Percentiles rank a stretch among this genome's conserved stretches.
Conservation (phyloP, 805 yeast species). For the Scheffersomyces ergatensis region DNA sequence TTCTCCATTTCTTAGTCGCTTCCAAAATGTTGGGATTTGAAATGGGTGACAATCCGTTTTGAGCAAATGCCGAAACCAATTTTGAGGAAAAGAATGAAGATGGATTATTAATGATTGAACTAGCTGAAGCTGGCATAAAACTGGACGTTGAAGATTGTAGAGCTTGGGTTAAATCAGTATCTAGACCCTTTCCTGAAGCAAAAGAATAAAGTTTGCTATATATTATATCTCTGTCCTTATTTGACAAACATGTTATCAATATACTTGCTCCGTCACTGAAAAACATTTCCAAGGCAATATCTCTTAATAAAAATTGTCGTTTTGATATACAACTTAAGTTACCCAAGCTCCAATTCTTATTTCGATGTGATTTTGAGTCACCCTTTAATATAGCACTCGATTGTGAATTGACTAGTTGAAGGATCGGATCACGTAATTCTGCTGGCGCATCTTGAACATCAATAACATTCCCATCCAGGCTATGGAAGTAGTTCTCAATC, state of each 20-base stretch:
- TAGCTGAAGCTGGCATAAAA: constrained; percentile 22
- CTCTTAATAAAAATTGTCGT: constrained; percentile 72
- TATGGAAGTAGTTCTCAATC: constrained; percentile 66
- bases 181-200: constrained; percentile 50
- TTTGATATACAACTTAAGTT: constrained; percentile 65
- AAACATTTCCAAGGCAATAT: constrained; percentile 77
- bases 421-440: constrained; percentile 62
- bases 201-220: constrained; percentile 47
- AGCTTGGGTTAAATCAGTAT: constrained; percentile 53
- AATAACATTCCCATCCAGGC: constrained; percentile 49
- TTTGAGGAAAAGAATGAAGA: constrained; percentile 23
- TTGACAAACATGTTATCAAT: constrained; percentile 60
- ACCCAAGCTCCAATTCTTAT: constrained; percentile 58
- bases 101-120: constrained; percentile 41
- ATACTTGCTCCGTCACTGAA: constrained; percentile 72
- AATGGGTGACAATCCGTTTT: constrained; percentile 6
- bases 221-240: constrained; percentile 54
- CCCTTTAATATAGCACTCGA: constrained; percentile 23
- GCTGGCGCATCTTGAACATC: constrained; percentile 66
- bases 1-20: constrained; percentile 70
- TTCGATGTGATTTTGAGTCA: constrained; percentile 39
- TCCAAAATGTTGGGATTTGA: constrained; percentile 26
- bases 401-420: constrained; percentile 59
- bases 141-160: constrained; percentile 41
- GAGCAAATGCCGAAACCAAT: constrained; percentile 38